Conservation (phyloP, 306 rosid genomes). For the Quercus ilex region DNA sequence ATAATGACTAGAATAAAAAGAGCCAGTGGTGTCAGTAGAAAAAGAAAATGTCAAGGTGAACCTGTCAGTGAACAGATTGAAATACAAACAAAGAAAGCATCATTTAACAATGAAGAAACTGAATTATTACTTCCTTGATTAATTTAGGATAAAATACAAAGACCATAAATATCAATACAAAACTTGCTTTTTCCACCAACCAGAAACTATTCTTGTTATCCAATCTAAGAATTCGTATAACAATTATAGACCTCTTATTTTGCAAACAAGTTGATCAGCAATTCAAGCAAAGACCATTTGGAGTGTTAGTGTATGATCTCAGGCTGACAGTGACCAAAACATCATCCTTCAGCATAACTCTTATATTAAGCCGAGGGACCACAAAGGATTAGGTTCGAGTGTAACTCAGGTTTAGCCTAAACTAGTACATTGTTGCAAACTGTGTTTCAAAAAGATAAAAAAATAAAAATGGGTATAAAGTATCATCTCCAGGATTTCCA, state of each 20-base stretch:
- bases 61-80: not conserved
- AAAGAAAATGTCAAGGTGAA: not conserved
- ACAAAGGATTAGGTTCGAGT: not conserved
- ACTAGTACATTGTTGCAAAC: not conserved
- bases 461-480: not conserved
- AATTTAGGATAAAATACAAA: not conserved
- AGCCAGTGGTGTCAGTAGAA: not conserved
- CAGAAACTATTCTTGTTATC: not conserved
- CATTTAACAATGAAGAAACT: not conserved
- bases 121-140: not conserved
- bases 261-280: not conserved
- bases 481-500: constrained; percentile 71
- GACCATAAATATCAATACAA: not conserved
- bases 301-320: not conserved
- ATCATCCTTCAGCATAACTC: not conserved
- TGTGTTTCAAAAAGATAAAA: too few relatives aligned
- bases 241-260: not conserved
- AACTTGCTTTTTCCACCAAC: not conserved
- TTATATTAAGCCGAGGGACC: not conserved
- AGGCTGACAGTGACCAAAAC: not conserved
- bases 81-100: not conserved
- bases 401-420: not conserved
- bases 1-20: not conserved
- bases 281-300: not conserved
- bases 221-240: not conserved